Evolutionary conservation across 1,284 basidiomycete species (phyloP).

Genomic region (Boletus subluridellus): DNA sequence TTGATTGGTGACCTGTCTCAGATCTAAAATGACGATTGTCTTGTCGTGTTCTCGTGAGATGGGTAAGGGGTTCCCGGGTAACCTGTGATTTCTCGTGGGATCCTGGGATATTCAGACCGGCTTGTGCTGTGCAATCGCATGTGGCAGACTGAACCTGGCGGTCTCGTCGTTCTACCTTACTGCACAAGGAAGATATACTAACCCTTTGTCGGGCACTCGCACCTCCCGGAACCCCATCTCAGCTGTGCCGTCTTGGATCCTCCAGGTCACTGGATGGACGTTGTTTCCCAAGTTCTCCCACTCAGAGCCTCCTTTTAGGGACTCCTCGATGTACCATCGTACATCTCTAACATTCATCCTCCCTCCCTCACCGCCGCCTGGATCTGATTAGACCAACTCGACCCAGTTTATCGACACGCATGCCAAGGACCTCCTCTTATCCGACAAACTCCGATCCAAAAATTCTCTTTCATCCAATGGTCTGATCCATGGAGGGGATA

Average conservation of each 20-base stretch:
- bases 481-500: slow-evolving; percentile 40
- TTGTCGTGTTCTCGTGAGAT: too few relatives aligned
- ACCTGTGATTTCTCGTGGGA: too few relatives aligned
- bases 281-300: slow-evolving; percentile 41
- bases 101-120: slow-evolving; percentile 72
- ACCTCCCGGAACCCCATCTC: slow-evolving; percentile 38
- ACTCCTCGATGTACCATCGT: slow-evolving; percentile 46
- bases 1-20: too few relatives aligned
- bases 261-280: slow-evolving; percentile 22
- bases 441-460: slow-evolving; percentile 49
- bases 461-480: slow-evolving; percentile 48
- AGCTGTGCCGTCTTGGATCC: slow-evolving; percentile 35
- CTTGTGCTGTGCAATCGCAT: slow-evolving; percentile 57
- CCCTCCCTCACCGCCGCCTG: slow-evolving; percentile 42
- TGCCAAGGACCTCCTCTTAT: slow-evolving; percentile 41
- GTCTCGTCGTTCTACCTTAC: slow-evolving; percentile 33
- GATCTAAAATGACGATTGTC: too few relatives aligned
- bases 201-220: slow-evolving; percentile 50
- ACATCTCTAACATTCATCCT: slow-evolving; percentile 47
- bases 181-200: slow-evolving; percentile 52
- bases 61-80: too few relatives aligned
- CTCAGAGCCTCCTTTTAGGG: slow-evolving; percentile 33
- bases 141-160: slow-evolving; percentile 64
- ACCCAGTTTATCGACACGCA: slow-evolving; percentile 47
- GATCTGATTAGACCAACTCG: slow-evolving; percentile 29